Percentiles rank a stretch among this genome's conserved stretches.
Evolutionary conservation across 2,329 filamentous ascomycete genomes (phyloP).

Genomic region (Microdochium paspali): DNA sequence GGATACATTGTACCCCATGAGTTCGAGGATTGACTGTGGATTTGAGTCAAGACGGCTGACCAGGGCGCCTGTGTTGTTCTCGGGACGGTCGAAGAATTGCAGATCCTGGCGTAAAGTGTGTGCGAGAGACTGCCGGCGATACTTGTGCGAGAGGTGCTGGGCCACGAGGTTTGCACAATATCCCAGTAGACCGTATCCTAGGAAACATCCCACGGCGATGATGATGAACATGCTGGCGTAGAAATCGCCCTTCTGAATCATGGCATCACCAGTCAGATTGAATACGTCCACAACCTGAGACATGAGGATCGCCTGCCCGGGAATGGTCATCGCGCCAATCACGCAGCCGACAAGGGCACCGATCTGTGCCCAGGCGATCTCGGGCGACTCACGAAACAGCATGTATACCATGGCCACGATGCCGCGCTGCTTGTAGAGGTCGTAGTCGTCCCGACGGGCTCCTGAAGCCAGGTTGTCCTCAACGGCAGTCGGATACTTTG

Average conservation of each 20-base stretch:
- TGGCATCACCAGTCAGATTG: constrained; percentile 17
- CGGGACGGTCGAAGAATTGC: constrained; percentile 22
- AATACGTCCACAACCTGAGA: constrained; percentile 25
- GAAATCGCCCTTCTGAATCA: constrained; percentile 22
- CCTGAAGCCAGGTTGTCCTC: neutral
- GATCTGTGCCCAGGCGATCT: neutral
- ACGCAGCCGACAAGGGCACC: neutral
- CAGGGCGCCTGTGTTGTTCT: constrained; percentile 23
- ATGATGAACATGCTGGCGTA: constrained; percentile 33
- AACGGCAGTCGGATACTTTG: neutral
- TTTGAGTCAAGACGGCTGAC: constrained; percentile 18
- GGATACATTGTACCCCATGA: constrained; percentile 31
- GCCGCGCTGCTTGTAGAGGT: neutral
- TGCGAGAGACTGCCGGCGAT: constrained; percentile 17
- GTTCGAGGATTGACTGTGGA: constrained; percentile 31
- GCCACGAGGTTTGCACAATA: constrained; percentile 17
- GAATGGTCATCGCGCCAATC: neutral
- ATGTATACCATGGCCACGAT: constrained; percentile 1
- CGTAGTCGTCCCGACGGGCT: constrained; percentile 1
- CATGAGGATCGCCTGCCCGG: constrained; percentile 34
- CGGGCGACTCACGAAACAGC: constrained; percentile 1
- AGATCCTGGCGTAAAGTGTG: constrained; percentile 29
- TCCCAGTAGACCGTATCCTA: constrained; percentile 26
- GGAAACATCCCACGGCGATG: constrained; percentile 21
- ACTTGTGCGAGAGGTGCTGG: constrained; percentile 24